phyloP scores from a whole-genome alignment of 768 basidiomycete genomes.

The Boletus bicolor region DNA sequence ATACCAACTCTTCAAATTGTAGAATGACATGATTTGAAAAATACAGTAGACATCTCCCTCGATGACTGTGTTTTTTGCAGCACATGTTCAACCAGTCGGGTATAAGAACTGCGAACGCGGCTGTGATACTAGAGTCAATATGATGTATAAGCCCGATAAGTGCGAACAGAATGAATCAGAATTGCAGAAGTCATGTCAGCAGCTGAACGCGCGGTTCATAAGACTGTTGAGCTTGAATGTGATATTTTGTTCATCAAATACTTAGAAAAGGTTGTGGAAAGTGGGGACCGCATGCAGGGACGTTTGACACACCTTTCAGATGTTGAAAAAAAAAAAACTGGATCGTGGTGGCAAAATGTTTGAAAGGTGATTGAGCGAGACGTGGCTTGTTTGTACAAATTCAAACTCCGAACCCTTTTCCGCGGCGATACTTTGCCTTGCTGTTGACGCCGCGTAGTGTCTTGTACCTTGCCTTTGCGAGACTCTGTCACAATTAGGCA shows the following conservation, averaged over 20 bases:
- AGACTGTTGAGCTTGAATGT: conserved; percentile 52
- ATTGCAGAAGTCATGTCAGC: conserved; percentile 46
- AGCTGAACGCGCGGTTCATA: conserved; percentile 38
- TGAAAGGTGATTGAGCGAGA: too few relatives aligned
- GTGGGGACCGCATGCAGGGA: neutral
- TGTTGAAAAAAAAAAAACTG: neutral
- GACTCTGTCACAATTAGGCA: too few relatives aligned
- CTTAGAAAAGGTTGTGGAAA: neutral
- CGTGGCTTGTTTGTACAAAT: neutral
- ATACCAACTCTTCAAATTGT: conserved; percentile 9
- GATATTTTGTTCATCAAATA: conserved; percentile 38
- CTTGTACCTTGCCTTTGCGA: too few relatives aligned
- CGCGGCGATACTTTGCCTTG: too few relatives aligned
- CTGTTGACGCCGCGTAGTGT: too few relatives aligned
- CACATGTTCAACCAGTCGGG: neutral
- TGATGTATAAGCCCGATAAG: neutral
- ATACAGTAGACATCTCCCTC: neutral
- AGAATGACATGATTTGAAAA: conserved; percentile 3
- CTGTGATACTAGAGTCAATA: neutral
- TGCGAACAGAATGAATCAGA: conserved; percentile 29
- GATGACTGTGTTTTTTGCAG: neutral
- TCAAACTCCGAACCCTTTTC: conserved; percentile 1
- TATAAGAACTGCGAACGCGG: neutral
- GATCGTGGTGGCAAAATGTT: neutral
- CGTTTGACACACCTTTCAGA: neutral